Conservation (phyloP, 352 stramenopile species). For the Blastocystis sp. region DNA sequence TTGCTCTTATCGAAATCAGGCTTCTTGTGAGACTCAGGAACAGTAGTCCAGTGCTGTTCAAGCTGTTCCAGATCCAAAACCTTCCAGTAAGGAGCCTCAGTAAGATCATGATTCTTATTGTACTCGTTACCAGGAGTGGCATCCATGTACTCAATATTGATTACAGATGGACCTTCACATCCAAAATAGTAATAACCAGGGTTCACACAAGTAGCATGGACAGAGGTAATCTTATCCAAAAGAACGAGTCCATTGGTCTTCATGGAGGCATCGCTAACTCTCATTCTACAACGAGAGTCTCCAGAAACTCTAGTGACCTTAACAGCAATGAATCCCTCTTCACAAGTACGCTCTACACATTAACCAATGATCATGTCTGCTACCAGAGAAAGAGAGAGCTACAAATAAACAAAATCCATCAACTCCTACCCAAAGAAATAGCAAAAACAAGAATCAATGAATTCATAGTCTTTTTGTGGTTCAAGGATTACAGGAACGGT, state of each 20-base stretch:
- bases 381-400: not conserved
- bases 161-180: not conserved
- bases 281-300: not conserved
- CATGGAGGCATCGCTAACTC: not conserved
- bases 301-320: conserved; percentile 2
- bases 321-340: conserved; percentile 21
- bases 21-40: too few species aligned
- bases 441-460: not conserved
- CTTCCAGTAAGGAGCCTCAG: not conserved
- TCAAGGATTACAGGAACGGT: not conserved
- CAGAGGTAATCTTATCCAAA: not conserved
- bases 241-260: conserved; percentile 32
- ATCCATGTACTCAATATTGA: conserved; percentile 26
- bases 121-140: not conserved
- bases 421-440: not conserved
- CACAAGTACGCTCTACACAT: not conserved
- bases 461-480: not conserved
- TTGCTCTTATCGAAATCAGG: too few species aligned
- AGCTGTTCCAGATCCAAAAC: conserved; percentile 35
- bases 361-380: not conserved
- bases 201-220: conserved; percentile 3
- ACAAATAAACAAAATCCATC: not conserved
- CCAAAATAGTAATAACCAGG: conserved; percentile 51
- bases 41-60: conserved; percentile 12
- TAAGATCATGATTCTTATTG: conserved; percentile 25